Conservation (phyloP, 768 basidiomycete genomes). For the Calocybe cyanea region DNA sequence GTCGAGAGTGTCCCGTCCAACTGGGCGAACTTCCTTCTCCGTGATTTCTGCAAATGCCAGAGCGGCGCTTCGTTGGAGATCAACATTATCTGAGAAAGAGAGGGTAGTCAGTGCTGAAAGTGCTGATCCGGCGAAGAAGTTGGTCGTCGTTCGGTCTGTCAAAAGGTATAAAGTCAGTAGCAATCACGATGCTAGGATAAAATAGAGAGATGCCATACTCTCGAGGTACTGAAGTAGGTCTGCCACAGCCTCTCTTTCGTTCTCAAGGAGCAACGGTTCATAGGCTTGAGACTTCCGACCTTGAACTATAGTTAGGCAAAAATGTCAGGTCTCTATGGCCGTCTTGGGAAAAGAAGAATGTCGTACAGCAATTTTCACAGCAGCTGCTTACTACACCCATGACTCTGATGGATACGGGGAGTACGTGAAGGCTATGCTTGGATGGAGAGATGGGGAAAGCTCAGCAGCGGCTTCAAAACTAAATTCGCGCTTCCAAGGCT, state of each 20-base stretch:
- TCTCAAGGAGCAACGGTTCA: constrained; percentile 83
- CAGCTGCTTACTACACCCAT: constrained; percentile 82
- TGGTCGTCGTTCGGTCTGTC: constrained; percentile 93
- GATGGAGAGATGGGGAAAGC: constrained; percentile 10
- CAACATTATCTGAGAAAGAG: constrained; percentile 98
- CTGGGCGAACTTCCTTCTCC: constrained; percentile 97
- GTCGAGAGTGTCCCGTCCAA: constrained; percentile 95
- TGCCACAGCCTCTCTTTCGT: constrained; percentile 96
- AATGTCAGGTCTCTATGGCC: constrained; percentile 18
- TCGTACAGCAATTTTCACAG: constrained; percentile 79
- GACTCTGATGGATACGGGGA: constrained; percentile 2
- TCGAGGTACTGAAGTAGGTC: constrained; percentile 97
- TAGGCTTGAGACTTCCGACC: constrained; percentile 84
- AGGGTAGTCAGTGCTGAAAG: constrained; percentile 93
- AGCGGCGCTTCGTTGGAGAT: constrained; percentile 95
- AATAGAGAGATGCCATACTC: constrained; percentile 52
- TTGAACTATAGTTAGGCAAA: constrained; percentile 45
- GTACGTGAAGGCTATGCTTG: constrained; percentile 7
- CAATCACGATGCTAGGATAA: constrained; percentile 5
- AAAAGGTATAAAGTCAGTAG: constrained; percentile 5
- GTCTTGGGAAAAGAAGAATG: constrained; percentile 9
- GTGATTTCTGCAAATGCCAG: constrained; percentile 99
- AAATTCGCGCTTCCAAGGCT: constrained; percentile 9
- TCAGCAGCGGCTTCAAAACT: constrained; percentile 20
- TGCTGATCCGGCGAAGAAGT: constrained; percentile 95